Base-by-base conservation (phyloP, 352 stramenopile species). In the Phytophthora sp. region DNA sequence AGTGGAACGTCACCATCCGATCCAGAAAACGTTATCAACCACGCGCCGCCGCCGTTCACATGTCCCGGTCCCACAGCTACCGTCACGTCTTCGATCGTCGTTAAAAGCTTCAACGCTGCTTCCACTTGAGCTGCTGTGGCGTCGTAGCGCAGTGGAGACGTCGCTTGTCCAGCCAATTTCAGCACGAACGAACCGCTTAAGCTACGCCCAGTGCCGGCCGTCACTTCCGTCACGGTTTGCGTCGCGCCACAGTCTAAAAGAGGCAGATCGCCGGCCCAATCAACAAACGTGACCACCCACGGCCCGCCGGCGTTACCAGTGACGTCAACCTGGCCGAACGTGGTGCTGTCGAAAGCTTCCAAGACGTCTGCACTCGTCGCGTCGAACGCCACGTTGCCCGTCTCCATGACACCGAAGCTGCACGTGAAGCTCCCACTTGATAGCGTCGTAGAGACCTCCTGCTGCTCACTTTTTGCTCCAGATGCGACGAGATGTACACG, bases 11-110 rank as follows among this genome's bases (percentile, higher is more conserved):
- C 49, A 0, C 71, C 82, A 26, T 67, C 44, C 7, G 47, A 66
- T n/a, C 54, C 63, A 4, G 74, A 49, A 53, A 90, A 90, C 2
- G 79, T 80, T 2, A 90, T 46, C 0, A 74, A 51, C 78, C 84
- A 90, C 0, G 71, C 53, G 8, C 57, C 53, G 1, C 75, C 79
- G 13, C 75, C 75, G 18, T 77, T 82, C 4, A 59, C 53, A 36
- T 72, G 60, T 1, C 27, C 35, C 13, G 36, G 21, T 11, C 52
- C 39, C n/a, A 18, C 8, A 31, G 57, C 50, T 1, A 82, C 78
- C 1, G 57, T 73, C 5, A 88, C 66, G 9, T 52, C 64, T 9
- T 57, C 57, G 33, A 80, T 57, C 12, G 18, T 36, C 7, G 4
- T 26, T 1, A 88, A 49, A 0, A 3, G n/a, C 8, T 76, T 67